Evolutionary conservation across 441 rosid species (phyloP), one percentile per base, ranked within the genome.

Genomic region (Caryocar brasiliense): DNA sequence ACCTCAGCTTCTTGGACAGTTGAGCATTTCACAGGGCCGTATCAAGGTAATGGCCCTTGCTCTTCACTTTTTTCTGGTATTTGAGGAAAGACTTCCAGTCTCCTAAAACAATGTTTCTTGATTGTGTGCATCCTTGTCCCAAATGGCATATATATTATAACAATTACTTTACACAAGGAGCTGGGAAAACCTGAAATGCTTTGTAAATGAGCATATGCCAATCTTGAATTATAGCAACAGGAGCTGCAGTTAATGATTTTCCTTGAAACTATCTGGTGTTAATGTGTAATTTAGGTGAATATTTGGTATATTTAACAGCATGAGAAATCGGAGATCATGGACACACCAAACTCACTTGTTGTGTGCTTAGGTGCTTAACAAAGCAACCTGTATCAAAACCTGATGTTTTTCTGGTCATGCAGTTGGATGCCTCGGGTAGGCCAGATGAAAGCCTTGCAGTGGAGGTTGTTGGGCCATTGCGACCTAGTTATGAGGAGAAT

Each of bases 341-440:
- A 17, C 38, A 17, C 43, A 10, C 38, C 14, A 28, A 37, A 24
- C 37, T 37, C 26, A 11, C 42, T 9, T 47, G 26, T 46, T 49
- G 33, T 48, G 13, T 48, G 13, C 8, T 5, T 12, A 24, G 19
- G n/a, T 32, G n/a, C 13, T 37, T 30, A 7, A 23, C 5, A 36
- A 54, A 7, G 14, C 26, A 29, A 29, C 38, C 17, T 37, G 20
- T 54, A 40, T 40, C 26, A 25, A 32, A 42, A 36, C 19, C 47
- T 39, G 7, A 32, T 30, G 28, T 32, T 8, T 52, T 57, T 45
- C 47, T 76, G 68, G 52, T 55, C 50, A 29, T 73, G 69, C 81
- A 92, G 99, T 64, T 92, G 77, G 97, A 88, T 62, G 87, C 97
- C 48, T 58, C 64, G 18, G 97, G 99, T 43, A 74, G 97, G 73